Percentiles rank a stretch among this genome's conserved stretches.
phyloP scores from a whole-genome alignment of 176 grass and related monocot species.

The Lolium perenne region DNA sequence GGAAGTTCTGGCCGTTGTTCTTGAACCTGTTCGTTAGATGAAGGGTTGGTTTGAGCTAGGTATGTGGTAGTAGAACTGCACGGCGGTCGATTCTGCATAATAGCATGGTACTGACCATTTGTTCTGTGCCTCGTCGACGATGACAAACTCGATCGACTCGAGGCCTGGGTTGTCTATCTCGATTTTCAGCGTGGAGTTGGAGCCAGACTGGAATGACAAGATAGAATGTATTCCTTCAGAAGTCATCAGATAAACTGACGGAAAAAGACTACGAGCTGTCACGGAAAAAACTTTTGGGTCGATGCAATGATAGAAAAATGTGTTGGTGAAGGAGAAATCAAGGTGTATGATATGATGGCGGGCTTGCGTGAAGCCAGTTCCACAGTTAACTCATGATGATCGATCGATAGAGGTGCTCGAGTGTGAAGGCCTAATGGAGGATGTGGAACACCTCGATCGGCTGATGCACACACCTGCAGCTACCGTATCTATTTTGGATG shows the following conservation, averaged over 20 bases:
- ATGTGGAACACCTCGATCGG: too few relatives aligned
- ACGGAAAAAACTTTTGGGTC: too few relatives aligned
- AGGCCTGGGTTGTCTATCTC: conserved; percentile 70
- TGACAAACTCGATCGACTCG: conserved; percentile 66
- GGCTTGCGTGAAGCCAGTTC: too few relatives aligned
- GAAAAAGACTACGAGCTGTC: too few relatives aligned
- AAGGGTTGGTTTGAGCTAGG: not conserved
- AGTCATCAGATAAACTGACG: not conserved
- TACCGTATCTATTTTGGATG: too few relatives aligned
- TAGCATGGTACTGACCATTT: conserved; percentile 57
- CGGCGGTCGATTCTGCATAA: not conserved
- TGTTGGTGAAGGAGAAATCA: too few relatives aligned
- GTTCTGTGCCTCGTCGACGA: conserved; percentile 57
- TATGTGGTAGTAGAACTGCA: not conserved
- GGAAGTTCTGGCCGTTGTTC: conserved; percentile 88
- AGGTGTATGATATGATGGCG: too few relatives aligned
- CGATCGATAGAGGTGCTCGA: too few relatives aligned
- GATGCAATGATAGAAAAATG: too few relatives aligned
- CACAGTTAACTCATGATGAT: too few relatives aligned
- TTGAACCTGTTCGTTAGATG: conserved; percentile 65
- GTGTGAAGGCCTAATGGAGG: too few relatives aligned
- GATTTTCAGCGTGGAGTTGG: conserved; percentile 55
- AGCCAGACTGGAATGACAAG: conserved; percentile 47
- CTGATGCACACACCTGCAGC: too few relatives aligned
- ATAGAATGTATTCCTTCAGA: not conserved